These are phyloP conservation scores for Ceratorhiza oryzae-sativae DNA, from an alignment of 1,284 basidiomycete genomes.

Conservation along the genomic window DNA sequence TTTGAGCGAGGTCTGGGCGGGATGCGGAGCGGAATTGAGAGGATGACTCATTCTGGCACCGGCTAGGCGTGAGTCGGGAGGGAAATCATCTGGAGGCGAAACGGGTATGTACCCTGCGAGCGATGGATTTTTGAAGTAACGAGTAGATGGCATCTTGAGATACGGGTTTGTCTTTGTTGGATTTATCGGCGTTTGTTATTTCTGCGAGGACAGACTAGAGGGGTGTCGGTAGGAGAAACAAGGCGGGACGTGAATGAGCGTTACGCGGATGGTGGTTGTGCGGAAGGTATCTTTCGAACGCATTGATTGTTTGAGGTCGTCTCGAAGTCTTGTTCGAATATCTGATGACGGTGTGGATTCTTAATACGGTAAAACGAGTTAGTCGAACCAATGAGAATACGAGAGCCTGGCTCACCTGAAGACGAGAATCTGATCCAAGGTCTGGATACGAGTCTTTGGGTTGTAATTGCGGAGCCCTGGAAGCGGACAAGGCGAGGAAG, in stretches of 20 bases:
- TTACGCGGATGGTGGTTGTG: conserved; percentile 42
- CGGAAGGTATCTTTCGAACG: conserved; percentile 42
- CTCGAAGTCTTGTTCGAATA: conserved; percentile 39
- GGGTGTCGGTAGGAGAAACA: not conserved
- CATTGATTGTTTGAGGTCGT: conserved; percentile 43
- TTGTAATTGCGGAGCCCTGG: too few species aligned
- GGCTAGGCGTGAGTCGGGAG: not conserved
- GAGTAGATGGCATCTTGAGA: conserved; percentile 20
- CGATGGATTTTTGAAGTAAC: conserved; percentile 39
- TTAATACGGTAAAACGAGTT: too few species aligned
- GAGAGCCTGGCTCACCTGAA: not conserved
- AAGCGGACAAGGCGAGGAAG: not conserved
- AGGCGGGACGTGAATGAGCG: not conserved
- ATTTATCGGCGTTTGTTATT: conserved; percentile 42
- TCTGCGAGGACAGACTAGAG: conserved; percentile 40
- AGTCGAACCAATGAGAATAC: too few species aligned
- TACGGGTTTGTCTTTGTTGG: conserved; percentile 28
- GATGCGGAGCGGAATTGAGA: conserved; percentile 39
- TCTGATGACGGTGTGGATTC: not conserved
- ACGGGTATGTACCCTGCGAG: conserved; percentile 37
- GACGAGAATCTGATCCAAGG: not conserved
- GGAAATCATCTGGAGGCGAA: not conserved
- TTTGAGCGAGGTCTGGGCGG: conserved; percentile 39
- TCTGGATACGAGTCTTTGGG: not conserved
- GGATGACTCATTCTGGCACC: conserved; percentile 41